These are phyloP conservation scores for Nitzschia sp. DNA, from an alignment of 108 stramenopile genomes.

Conservation along the genomic window DNA sequence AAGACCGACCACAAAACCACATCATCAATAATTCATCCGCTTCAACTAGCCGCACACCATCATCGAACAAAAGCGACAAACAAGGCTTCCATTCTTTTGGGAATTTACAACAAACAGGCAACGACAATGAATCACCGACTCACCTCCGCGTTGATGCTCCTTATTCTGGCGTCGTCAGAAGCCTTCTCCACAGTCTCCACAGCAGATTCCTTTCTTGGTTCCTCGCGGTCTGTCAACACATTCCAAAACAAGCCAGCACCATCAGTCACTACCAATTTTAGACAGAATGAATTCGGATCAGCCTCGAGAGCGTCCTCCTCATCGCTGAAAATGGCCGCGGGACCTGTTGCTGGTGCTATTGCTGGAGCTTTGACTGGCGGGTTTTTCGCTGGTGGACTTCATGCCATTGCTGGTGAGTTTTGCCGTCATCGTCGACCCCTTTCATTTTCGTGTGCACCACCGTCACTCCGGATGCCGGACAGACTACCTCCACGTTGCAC, in stretches of 20 bases:
- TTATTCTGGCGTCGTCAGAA: not conserved
- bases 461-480: not conserved
- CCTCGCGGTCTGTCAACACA: not conserved
- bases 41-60: too few species aligned
- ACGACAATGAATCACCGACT: conserved; percentile 1
- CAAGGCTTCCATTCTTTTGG: too few species aligned
- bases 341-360: conserved; percentile 49
- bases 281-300: not conserved
- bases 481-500: not conserved
- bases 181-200: not conserved
- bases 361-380: conserved; percentile 79
- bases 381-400: conserved; percentile 87
- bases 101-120: too few species aligned
- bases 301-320: not conserved
- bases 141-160: not conserved
- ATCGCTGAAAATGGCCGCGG: conserved; percentile 9
- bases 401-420: conserved; percentile 89
- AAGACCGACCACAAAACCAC: too few species aligned
- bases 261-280: not conserved
- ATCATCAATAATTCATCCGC: too few species aligned
- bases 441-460: not conserved
- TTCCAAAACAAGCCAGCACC: not conserved
- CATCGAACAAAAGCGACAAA: too few species aligned
- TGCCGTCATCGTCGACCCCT: conserved; percentile 1
- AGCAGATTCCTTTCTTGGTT: not conserved